These are phyloP conservation scores for Amanita phalloides DNA, from an alignment of 768 basidiomycete genomes.

Conservation along the genomic window DNA sequence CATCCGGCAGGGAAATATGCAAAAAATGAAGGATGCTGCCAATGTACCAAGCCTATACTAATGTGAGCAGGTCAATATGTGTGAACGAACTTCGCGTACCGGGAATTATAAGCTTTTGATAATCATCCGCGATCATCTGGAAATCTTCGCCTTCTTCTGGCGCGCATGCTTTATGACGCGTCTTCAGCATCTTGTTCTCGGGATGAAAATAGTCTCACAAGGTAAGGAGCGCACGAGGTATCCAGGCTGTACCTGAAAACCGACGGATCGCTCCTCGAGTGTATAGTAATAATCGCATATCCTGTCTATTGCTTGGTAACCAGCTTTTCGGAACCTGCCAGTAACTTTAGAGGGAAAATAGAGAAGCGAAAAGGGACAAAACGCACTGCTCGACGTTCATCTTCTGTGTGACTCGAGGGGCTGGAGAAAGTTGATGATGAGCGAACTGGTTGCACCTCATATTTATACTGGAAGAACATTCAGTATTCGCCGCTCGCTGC, in stretches of 20 bases:
- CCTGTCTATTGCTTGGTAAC: slow-evolving; percentile 78
- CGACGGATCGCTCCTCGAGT: slow-evolving; percentile 54
- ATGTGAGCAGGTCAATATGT: neutral
- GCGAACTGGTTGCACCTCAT: no score
- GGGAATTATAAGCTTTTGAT: slow-evolving; percentile 69
- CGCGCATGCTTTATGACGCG: neutral
- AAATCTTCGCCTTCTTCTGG: slow-evolving; percentile 67
- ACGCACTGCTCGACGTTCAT: slow-evolving; percentile 42
- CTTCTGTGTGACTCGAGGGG: neutral
- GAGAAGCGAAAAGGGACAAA: neutral
- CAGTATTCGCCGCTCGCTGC: no score
- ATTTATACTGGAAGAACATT: no score
- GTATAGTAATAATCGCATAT: slow-evolving; percentile 85
- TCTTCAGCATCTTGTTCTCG: neutral
- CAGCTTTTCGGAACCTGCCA: slow-evolving; percentile 70
- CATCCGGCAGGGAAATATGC: slow-evolving; percentile 77
- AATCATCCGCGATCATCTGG: slow-evolving; percentile 63
- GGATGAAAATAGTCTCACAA: slow-evolving; percentile 22
- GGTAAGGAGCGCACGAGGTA: slow-evolving; percentile 67
- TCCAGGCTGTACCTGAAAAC: slow-evolving; percentile 71
- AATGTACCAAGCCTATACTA: slow-evolving; percentile 64
- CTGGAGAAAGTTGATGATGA: no score
- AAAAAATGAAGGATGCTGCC: slow-evolving; percentile 89
- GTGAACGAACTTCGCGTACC: slow-evolving; percentile 27
- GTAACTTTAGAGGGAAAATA: neutral